phyloP scores from a whole-genome alignment of 257 asterid species.

The Nicotiana sylvestris region DNA sequence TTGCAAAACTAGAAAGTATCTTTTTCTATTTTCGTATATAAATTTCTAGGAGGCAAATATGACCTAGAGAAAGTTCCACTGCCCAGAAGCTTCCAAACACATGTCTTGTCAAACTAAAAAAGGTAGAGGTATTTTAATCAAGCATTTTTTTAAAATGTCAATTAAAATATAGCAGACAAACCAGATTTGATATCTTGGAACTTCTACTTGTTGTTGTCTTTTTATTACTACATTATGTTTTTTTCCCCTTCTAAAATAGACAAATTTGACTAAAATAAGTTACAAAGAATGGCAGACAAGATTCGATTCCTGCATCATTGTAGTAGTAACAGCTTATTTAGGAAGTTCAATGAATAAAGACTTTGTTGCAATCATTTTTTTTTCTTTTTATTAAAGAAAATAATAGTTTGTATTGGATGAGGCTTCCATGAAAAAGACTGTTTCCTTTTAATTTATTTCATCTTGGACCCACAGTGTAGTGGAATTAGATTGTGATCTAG shows the following conservation, averaged over 20 bases:
- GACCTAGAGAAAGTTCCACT: neutral
- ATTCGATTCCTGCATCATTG: neutral
- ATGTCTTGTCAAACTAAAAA: neutral
- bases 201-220: neutral
- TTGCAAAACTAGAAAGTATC: neutral
- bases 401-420: neutral
- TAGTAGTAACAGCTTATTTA: neutral
- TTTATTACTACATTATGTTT: neutral
- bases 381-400: neutral
- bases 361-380: neutral
- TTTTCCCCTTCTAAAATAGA: neutral
- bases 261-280: neutral
- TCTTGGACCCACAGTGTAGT: neutral
- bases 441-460: neutral
- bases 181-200: neutral
- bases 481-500: constrained; percentile 1
- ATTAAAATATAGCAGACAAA: neutral
- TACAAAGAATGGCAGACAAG: neutral
- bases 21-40: neutral
- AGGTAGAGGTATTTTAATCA: too few species aligned
- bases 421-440: neutral
- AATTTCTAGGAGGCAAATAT: neutral
- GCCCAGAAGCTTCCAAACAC: neutral
- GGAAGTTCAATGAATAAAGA: neutral
- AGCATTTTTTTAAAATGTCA: neutral